Base-by-base conservation (phyloP, 169 alveolate genomes). In the Theileria parva region DNA sequence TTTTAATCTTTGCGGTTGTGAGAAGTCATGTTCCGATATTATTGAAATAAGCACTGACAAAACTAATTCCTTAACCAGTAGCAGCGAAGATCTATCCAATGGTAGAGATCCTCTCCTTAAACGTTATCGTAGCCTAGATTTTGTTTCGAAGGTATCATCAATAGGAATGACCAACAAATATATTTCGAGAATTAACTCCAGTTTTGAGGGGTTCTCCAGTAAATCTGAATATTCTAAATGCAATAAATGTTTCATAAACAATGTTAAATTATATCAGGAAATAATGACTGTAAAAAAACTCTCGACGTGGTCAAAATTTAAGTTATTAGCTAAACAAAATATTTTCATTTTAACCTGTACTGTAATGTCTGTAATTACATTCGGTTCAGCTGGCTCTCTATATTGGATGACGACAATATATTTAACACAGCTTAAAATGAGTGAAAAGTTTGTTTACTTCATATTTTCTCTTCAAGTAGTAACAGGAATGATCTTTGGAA, bases 331-430 rank as follows among this genome's bases (percentile, higher is more conserved):
- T 71, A 86, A 71, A 81, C 92, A 80, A 74, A 86, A 51, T 66
- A 92, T 4, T 64, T 92, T 85, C 91, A 94, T 34, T 75, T 93
- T 61, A 89, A 94, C 67, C 77, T 93, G 95, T 74, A 23, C 77
- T 11, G 25, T 79, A 9, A 37, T 85, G 4, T 85, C 87, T 3
- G 57, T 74, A 32, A 19, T 73, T 95, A 51, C 94, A 92, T 81
- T 95, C 93, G 4, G 94, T 94, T 48, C n/a, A n/a, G 80, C 96
- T 0, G 98, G 95, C 51, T 92, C 94, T 21, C 98, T 93, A 77
- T 95, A 86, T 74, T 95, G 98, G 98, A 92, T 92, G 71, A 95
- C 98, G 6, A 93, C 90, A 84, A 83, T 89, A 63, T 73, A 92
- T 77, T 71, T 92, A 19, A 12, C 67, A 4, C 0, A 66, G 19